Evolutionary conservation across 345 rosid genomes (phyloP).

Genomic region (Punica granatum): DNA sequence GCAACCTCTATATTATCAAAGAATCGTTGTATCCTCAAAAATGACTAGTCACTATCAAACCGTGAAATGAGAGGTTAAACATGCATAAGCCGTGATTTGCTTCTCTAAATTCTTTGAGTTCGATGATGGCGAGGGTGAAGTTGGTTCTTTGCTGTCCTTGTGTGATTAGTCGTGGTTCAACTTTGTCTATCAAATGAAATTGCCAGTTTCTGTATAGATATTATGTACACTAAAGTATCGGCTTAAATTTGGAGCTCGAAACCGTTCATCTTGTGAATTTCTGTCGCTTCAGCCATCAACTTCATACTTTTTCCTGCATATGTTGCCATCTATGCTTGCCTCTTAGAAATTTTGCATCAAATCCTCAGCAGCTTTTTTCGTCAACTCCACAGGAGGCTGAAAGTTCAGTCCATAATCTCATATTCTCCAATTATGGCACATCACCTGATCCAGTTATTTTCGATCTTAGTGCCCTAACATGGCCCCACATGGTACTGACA

Average conservation of each 20-base stretch:
- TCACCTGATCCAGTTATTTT: neutral
- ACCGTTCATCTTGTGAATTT: too few species aligned
- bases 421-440: neutral
- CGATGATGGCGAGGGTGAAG: neutral
- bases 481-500: too few species aligned
- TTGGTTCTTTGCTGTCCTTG: neutral
- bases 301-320: neutral
- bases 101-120: neutral
- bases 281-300: too few species aligned
- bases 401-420: neutral
- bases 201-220: neutral
- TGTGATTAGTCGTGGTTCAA: neutral
- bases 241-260: too few species aligned
- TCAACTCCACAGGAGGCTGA: neutral
- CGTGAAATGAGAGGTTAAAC: too few species aligned
- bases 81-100: neutral
- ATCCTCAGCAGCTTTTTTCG: neutral
- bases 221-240: too few species aligned
- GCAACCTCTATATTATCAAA: neutral
- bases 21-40: neutral
- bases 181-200: neutral
- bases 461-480: too few species aligned
- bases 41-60: neutral
- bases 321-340: neutral
- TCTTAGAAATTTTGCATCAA: neutral